Conservation (phyloP, 345 rosid genomes). For the Salix brachista region DNA sequence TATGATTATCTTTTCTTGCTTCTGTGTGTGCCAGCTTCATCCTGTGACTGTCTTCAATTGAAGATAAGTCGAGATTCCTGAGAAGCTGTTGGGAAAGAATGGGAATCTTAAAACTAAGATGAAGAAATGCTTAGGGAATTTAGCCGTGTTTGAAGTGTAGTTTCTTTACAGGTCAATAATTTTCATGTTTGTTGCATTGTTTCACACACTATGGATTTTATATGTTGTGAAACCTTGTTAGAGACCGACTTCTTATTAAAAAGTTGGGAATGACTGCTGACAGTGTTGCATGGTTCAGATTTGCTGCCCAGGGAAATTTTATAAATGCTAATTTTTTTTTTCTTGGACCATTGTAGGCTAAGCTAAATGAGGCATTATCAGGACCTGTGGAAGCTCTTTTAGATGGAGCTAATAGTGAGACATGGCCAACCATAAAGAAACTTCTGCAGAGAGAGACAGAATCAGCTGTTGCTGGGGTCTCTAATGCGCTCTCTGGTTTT, state of each 20-base stretch:
- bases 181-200: background rate
- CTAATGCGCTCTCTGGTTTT: slow-evolving; percentile 67
- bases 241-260: background rate
- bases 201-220: background rate
- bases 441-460: slow-evolving; percentile 62
- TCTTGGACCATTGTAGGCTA: slow-evolving; percentile 46
- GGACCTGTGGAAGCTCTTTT: slow-evolving; percentile 92
- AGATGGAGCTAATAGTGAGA: slow-evolving; percentile 75
- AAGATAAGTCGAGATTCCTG: background rate
- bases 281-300: background rate
- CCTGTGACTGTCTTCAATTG: background rate
- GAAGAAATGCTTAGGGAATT: background rate
- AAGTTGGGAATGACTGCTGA: background rate
- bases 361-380: slow-evolving; percentile 62
- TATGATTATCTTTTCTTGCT: background rate
- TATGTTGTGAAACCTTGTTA: slow-evolving; percentile 6
- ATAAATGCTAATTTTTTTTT: background rate
- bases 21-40: background rate
- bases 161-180: background rate
- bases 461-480: slow-evolving; percentile 64
- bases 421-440: slow-evolving; percentile 89
- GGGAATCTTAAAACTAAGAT: background rate
- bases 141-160: background rate
- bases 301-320: background rate
- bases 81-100: background rate